These are phyloP conservation scores for Phellinidium pouzarii DNA, from an alignment of 1,284 basidiomycete genomes.

Conservation along the genomic window DNA sequence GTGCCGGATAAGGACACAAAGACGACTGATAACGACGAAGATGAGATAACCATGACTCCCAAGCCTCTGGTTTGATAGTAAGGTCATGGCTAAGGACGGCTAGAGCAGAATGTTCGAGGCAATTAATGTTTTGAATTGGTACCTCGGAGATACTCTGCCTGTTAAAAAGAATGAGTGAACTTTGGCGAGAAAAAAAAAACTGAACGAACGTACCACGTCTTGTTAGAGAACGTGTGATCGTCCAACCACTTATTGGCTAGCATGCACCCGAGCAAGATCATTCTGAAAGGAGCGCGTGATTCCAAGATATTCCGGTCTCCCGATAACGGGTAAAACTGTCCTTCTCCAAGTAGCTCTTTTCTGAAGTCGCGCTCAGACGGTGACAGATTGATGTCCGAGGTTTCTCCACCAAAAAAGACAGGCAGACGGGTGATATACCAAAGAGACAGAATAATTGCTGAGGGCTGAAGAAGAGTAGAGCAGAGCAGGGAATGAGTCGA, in stretches of 20 bases:
- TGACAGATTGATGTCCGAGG: conserved; percentile 16
- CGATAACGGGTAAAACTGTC: conserved; percentile 59
- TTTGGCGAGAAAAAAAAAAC: conserved; percentile 11
- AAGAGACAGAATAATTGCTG: conserved; percentile 69
- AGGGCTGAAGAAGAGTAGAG: conserved; percentile 76
- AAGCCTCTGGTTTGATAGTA: conserved; percentile 52
- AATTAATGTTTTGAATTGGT: conserved; percentile 61
- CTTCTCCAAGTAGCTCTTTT: conserved; percentile 45
- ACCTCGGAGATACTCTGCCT: conserved; percentile 77
- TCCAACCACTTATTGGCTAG: conserved; percentile 90
- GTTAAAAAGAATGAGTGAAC: conserved; percentile 10
- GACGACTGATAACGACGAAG: conserved; percentile 58
- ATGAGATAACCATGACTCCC: conserved; percentile 64
- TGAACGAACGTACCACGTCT: conserved; percentile 66
- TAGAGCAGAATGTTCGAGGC: conserved; percentile 60
- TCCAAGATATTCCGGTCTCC: conserved; percentile 42
- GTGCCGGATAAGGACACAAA: conserved; percentile 54
- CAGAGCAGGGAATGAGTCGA: conserved; percentile 66
- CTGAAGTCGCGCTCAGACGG: conserved; percentile 29
- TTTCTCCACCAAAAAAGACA: conserved; percentile 40
- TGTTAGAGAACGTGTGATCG: conserved; percentile 88
- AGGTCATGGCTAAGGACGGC: conserved; percentile 65
- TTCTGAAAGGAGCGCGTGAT: conserved; percentile 55
- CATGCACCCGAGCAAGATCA: conserved; percentile 80
- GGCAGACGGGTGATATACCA: conserved; percentile 82